Base-by-base conservation (phyloP, 2,329 filamentous ascomycete genomes). In the Domatiomyces catenatus region DNA sequence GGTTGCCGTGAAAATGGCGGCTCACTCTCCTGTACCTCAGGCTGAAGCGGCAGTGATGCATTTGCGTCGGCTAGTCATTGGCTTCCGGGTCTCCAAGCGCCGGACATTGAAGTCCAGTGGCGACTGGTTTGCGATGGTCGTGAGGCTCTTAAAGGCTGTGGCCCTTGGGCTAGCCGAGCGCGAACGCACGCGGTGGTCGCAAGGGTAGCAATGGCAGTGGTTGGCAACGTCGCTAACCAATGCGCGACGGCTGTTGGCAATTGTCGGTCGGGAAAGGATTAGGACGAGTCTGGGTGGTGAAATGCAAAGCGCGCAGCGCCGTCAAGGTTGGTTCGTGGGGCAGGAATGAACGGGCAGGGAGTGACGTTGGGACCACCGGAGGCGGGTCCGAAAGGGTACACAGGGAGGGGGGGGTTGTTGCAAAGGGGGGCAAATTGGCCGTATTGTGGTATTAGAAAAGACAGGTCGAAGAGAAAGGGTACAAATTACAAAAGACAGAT, bases 261-360 rank as follows among this genome's bases (percentile, higher is more conserved):
- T 15, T 39, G 32, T 39, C 32, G 32, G 32, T 39, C 32, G 32
- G 32, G 32, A 39, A 39, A 15, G 32, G 15, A 39, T 39, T 39
- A 39, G 10, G 32, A 39, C 15, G 10, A 39, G 32, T 5, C 10
- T 39, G 32, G 10, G 1, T n/a, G n/a, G 45, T 47, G 15, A 8
- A 24, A 28, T 47, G 28, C 45, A 47, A 10, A 47, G 45, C 45
- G 45, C 45, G 26, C 45, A 47, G 45, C 45, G 45, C 43, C 43
- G 18, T 45, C 45, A 28, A 47, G 19, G 36, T 24, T 24, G 20
- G 20, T 10, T 26, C 32, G 3, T 39, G 32, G 32, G 15, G 32
- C 32, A 32, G 45, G 17, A 47, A 28, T 17, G 8, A 17, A 47
- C 22, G 22, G 22, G 22, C 24, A 20, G 45, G 22, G 45, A 47